Evolutionary conservation across 805 yeast species (phyloP).

Genomic region (Wickerhamiella azyma): DNA sequence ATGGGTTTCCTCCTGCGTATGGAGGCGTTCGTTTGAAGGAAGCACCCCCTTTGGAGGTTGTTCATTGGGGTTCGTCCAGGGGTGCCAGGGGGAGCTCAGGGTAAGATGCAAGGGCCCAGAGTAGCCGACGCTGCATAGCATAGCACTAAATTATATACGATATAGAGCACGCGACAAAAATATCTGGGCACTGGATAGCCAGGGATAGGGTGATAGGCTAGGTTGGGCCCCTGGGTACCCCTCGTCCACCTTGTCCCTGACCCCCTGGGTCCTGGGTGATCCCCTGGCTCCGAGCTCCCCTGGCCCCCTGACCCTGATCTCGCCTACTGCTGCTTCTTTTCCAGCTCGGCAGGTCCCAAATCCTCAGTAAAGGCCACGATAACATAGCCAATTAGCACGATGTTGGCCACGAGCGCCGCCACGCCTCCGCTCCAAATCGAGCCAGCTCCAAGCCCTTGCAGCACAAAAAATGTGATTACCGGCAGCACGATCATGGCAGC

Average conservation of each 20-base stretch:
- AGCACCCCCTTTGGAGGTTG: neutral
- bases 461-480: slow-evolving; percentile 36
- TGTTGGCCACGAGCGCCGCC: slow-evolving; percentile 60
- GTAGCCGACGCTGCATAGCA: too few species aligned
- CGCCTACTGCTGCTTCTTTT: slow-evolving; percentile 15
- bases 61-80: slow-evolving; percentile 8
- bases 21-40: neutral
- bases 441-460: slow-evolving; percentile 24
- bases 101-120: too few species aligned
- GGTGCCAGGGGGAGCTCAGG: too few species aligned
- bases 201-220: too few species aligned
- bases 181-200: too few species aligned
- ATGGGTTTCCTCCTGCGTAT: slow-evolving; percentile 31
- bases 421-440: slow-evolving; percentile 52
- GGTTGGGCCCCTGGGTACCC: too few species aligned
- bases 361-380: slow-evolving; percentile 61
- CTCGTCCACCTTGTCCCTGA: too few species aligned
- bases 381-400: slow-evolving; percentile 53
- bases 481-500: slow-evolving; percentile 60
- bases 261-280: too few species aligned
- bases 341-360: slow-evolving; percentile 10
- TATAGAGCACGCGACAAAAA: too few species aligned
- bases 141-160: too few species aligned
- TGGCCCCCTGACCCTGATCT: too few species aligned
- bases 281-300: too few species aligned